Base-by-base conservation (phyloP, 106 monocot species). In the Chionographis japonica region DNA sequence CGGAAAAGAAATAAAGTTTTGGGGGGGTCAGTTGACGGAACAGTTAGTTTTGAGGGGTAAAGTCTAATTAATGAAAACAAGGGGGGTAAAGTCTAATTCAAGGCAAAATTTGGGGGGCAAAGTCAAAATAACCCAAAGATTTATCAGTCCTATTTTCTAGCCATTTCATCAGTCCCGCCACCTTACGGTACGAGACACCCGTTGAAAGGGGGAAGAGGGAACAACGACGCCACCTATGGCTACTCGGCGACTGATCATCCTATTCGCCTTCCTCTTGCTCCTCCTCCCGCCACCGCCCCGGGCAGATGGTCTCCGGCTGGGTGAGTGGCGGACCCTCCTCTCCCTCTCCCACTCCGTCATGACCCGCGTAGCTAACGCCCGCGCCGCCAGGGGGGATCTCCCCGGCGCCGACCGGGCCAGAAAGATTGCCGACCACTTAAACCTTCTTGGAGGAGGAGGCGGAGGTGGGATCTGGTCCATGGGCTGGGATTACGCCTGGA, bases 271-370 rank as follows among this genome's bases (percentile, higher is more conserved):
- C 72, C 51, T 79, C 57, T 51, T 88, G 54, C 71, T 83, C 74
- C 46, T 79, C 18, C 50, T 71, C 58, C 18, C 69, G 13, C 40
- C 57, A 20, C 41, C 43, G 17, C 75, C 69, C 3, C 43, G 12
- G n/a, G 57, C 79, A 51, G 4, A 52, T 38, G 63, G 61, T 5
- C 36, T 79, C 43, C 43, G 56, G 12, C 14, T 94, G 7, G 51
- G 71, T 49, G 70, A 80, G 42, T 77, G 63, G 73, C 54, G 69
- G 2, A 80, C 81, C 12, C 86, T 92, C 38, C 57, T 84, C 73
- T 92, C 92, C 60, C 77, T 92, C 67, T 84, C 92, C 70, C 82
- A 76, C 60, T 88, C 95, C 39, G 92, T 97, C 75, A 71, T 97
- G 56, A 50, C 61, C 52, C 83, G 92, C 69, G 86, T 97, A 56